Percentiles rank a stretch among this genome's conserved stretches.
phyloP scores from a whole-genome alignment of 352 stramenopile species.

The Elongisporangium anandrum region DNA sequence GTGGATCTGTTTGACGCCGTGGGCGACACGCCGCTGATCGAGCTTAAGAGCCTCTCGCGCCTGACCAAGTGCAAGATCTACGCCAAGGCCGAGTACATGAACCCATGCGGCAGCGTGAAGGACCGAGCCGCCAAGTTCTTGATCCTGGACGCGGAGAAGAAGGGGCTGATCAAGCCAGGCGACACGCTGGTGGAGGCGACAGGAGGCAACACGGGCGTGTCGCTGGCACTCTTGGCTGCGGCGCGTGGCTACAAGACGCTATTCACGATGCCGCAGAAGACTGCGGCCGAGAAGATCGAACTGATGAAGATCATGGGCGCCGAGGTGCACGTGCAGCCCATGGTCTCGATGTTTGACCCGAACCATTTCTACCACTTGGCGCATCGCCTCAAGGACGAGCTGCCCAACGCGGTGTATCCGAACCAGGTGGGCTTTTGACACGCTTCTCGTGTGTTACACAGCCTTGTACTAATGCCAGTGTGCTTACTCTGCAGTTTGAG shows the following conservation, averaged over 20 bases:
- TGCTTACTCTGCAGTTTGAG: constrained; percentile 40
- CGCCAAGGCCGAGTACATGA: constrained; percentile 82
- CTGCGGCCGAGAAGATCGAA: constrained; percentile 69
- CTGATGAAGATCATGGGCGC: constrained; percentile 78
- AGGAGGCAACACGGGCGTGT: constrained; percentile 91
- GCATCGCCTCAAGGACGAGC: constrained; percentile 34
- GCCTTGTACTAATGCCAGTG: neutral
- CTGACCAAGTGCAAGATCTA: constrained; percentile 76
- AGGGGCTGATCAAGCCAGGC: constrained; percentile 63
- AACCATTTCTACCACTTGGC: constrained; percentile 79
- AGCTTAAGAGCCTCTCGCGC: constrained; percentile 58
- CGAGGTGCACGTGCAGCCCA: constrained; percentile 54
- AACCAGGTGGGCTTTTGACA: constrained; percentile 31
- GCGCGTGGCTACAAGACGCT: constrained; percentile 81
- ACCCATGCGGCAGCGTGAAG: constrained; percentile 93
- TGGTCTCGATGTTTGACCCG: constrained; percentile 58
- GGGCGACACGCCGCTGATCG: constrained; percentile 71
- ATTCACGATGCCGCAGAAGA: constrained; percentile 73
- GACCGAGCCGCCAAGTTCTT: constrained; percentile 92
- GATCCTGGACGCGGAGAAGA: constrained; percentile 89
- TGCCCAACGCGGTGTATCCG: constrained; percentile 27
- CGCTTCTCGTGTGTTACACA: neutral
- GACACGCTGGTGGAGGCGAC: constrained; percentile 79
- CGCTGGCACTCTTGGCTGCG: constrained; percentile 84
- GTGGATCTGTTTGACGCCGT: constrained; percentile 64